Evolutionary conservation across 345 rosid genomes (phyloP).

Genomic region (Citrus hindsii): DNA sequence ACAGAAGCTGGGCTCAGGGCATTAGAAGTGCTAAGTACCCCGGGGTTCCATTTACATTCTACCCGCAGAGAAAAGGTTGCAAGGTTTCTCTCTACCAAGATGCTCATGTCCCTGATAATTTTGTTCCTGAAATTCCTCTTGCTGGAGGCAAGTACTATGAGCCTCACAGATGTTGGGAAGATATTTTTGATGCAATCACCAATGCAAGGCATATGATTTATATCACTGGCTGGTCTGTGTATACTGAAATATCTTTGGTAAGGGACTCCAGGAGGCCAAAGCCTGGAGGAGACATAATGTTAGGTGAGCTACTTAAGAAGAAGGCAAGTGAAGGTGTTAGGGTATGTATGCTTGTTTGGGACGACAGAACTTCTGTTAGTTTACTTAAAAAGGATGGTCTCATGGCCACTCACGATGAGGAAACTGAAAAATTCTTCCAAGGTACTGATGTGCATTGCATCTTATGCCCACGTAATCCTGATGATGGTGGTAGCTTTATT

Average conservation of each 20-base stretch:
- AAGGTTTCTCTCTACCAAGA: slow-evolving; percentile 91
- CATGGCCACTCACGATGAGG: slow-evolving; percentile 98
- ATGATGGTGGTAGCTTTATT: slow-evolving; percentile 92
- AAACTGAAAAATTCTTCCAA: slow-evolving; percentile 65
- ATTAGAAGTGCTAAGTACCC: slow-evolving; percentile 70
- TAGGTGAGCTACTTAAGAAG: slow-evolving; percentile 90
- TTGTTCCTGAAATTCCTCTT: slow-evolving; percentile 84
- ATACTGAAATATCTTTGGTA: slow-evolving; percentile 75
- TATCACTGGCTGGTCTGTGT: slow-evolving; percentile 99
- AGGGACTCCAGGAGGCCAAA: slow-evolving; percentile 95
- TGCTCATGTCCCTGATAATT: slow-evolving; percentile 84
- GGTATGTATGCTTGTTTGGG: slow-evolving; percentile 95
- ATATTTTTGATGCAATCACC: slow-evolving; percentile 80
- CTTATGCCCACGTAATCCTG: slow-evolving; percentile 93
- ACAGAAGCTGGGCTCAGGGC: slow-evolving; percentile 65
- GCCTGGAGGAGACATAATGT: slow-evolving; percentile 77
- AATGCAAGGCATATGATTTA: slow-evolving; percentile 86
- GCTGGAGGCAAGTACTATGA: slow-evolving; percentile 81
- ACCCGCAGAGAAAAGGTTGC: slow-evolving; percentile 80
- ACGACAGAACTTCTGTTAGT: slow-evolving; percentile 93
- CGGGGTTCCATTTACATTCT: slow-evolving; percentile 93
- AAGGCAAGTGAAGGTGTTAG: slow-evolving; percentile 91
- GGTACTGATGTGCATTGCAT: slow-evolving; percentile 79
- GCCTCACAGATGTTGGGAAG: slow-evolving; percentile 98
- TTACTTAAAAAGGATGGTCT: slow-evolving; percentile 83